phyloP scores from a whole-genome alignment of 441 rosid species.

The Hypseocharis bilobata region DNA sequence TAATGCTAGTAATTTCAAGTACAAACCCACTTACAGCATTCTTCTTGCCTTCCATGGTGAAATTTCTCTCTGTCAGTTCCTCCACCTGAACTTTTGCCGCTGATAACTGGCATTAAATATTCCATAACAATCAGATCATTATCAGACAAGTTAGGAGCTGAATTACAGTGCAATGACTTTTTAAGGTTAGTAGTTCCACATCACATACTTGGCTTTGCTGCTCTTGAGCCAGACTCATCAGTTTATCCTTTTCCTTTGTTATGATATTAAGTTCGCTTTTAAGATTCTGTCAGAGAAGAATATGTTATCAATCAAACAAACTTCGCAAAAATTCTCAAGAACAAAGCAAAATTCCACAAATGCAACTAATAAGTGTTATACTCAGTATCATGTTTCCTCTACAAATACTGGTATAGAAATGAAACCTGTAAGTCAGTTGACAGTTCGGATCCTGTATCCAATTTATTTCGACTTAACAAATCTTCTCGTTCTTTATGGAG shows the following conservation, averaged over 20 bases:
- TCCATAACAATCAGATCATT: conserved; percentile 12
- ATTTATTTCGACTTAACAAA: conserved; percentile 26
- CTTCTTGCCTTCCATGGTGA: conserved; percentile 35
- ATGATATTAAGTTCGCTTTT: conserved; percentile 23
- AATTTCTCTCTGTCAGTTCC: conserved; percentile 31
- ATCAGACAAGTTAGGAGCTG: background rate
- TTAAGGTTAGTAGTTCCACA: conserved; percentile 16
- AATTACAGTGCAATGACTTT: conserved; percentile 15
- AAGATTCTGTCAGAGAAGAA: conserved; percentile 28
- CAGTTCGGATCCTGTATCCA: conserved; percentile 19
- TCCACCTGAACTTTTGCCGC: conserved; percentile 35
- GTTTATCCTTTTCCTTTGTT: conserved; percentile 31
- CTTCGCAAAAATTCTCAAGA: background rate
- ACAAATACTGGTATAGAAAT: background rate
- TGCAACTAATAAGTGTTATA: background rate
- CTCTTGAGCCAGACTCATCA: conserved; percentile 29
- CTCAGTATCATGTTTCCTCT: background rate
- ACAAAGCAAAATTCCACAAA: background rate
- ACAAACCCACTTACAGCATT: conserved; percentile 32
- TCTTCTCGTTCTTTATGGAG: conserved; percentile 41
- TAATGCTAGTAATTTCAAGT: background rate
- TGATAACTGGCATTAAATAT: conserved; percentile 29
- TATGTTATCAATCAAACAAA: background rate
- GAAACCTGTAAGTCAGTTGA: conserved; percentile 36
- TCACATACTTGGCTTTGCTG: conserved; percentile 20